Evolutionary conservation across 129 eudicot genomes (phyloP).

Genomic region (Helianthus tuberosus): DNA sequence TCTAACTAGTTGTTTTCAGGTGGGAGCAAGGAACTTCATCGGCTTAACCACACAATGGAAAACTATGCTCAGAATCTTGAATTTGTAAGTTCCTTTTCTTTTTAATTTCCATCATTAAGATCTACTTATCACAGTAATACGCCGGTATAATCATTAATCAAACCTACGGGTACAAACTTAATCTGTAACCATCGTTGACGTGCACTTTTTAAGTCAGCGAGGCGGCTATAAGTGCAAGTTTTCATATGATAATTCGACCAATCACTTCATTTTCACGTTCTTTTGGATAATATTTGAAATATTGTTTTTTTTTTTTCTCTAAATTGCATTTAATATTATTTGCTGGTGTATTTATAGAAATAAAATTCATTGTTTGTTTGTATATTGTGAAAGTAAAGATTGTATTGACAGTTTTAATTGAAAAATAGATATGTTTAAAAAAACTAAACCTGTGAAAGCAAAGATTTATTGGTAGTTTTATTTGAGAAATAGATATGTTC

Average conservation of each 20-base stretch:
- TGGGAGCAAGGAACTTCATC: not conserved
- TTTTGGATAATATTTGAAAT: not conserved
- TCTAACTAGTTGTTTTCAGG: not conserved
- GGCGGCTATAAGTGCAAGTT: not conserved
- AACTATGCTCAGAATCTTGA: conserved; percentile 2
- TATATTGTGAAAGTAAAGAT: not conserved
- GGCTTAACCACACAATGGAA: not conserved
- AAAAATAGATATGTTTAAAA: not conserved
- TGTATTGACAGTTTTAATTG: not conserved
- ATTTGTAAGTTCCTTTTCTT: not conserved
- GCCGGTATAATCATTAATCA: too few species aligned
- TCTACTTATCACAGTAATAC: too few species aligned
- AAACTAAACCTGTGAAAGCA: not conserved
- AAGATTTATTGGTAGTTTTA: not conserved
- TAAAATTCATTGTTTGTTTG: not conserved
- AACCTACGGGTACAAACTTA: not conserved
- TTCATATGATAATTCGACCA: not conserved
- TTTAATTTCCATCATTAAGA: not conserved
- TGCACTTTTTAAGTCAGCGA: not conserved
- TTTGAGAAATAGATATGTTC: not conserved
- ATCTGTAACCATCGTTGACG: conserved; percentile 1
- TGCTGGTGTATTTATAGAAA: not conserved
- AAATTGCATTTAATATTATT: not conserved
- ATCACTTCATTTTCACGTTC: not conserved
- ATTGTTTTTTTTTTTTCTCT: too few species aligned